Evolutionary conservation across 2,329 filamentous ascomycete species (phyloP), one percentile per base, ranked within the genome.

Genomic region (Thelonectria rubi): DNA sequence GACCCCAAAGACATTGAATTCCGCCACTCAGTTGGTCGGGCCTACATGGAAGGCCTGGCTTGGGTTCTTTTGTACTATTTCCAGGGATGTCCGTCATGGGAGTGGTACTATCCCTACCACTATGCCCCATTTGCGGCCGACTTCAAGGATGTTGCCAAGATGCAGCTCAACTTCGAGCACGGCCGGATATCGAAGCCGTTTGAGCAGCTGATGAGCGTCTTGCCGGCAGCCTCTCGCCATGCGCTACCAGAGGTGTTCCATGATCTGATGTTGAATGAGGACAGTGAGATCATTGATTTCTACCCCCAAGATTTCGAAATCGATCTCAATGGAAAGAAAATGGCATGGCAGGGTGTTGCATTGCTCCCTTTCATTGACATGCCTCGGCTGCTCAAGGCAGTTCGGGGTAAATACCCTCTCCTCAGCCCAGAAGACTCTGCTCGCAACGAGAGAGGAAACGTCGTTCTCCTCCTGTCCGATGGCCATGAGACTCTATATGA

Each of bases 61-160:
- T 99, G 96, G 95, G 95, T 99, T 40, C 81, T 99, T 52, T 83
- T 94, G 37, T 99, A 99, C 78, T 99, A 99, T 76, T 97, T 97
- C 77, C 95, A 99, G 77, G 95, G 95, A 24, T 99, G 95, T 72
- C 93, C 95, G 20, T 97, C 93, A 0, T 99, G 96, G 95, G 96
- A 94, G 54, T 99, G 95, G 95, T 99, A 95, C 76, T 99, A 97
- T 74, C 95, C 95, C 0, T 97, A 98, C 73, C 95, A 99, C 75
- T 99, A 99, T 75, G 96, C 95, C 1, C 95, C 96, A 3, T 99
- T 99, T 75, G 95, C 95, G 2, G 91, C 93, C 54, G 95, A 99
- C 76, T 99, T 99, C 76, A 89, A 91, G 60, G 89, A 94, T 58
- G 83, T 99, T 47, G 86, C 84, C 54, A 88, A 93, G 68, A 88